phyloP scores from a whole-genome alignment of 1,284 basidiomycete genomes.

The Austroboletus niveus region DNA sequence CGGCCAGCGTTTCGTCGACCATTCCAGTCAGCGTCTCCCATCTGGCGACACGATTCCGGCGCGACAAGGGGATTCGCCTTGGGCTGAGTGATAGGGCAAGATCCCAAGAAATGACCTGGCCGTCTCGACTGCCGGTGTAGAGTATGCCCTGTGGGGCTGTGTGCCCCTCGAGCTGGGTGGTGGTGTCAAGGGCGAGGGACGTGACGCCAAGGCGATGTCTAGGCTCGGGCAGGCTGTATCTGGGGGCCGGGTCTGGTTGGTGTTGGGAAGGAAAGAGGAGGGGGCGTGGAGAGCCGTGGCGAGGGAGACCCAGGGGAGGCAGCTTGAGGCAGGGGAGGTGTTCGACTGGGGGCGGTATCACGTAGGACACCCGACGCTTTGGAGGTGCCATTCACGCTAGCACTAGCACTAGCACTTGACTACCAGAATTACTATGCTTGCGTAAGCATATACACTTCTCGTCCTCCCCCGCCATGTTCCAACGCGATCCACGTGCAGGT shows the following conservation, averaged over 20 bases:
- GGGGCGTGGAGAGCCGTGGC: slow-evolving; percentile 65
- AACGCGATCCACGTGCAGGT: slow-evolving; percentile 83
- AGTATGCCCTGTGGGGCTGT: slow-evolving; percentile 82
- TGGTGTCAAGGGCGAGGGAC: slow-evolving; percentile 82
- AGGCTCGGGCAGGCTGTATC: slow-evolving; percentile 64
- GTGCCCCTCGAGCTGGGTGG: slow-evolving; percentile 68
- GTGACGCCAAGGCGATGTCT: slow-evolving; percentile 87
- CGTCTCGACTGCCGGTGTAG: slow-evolving; percentile 92
- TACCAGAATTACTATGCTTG: slow-evolving; percentile 15
- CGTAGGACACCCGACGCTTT: slow-evolving; percentile 76
- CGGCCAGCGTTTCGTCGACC: slow-evolving; percentile 66
- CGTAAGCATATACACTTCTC: slow-evolving; percentile 23
- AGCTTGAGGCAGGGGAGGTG: slow-evolving; percentile 68
- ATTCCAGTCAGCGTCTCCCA: slow-evolving; percentile 83
- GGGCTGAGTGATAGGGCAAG: slow-evolving; percentile 66
- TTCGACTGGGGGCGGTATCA: slow-evolving; percentile 72
- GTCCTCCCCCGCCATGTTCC: slow-evolving; percentile 54
- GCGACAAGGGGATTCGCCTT: slow-evolving; percentile 29
- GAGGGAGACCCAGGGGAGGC: slow-evolving; percentile 59
- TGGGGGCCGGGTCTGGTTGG: slow-evolving; percentile 14
- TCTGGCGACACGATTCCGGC: slow-evolving; percentile 34
- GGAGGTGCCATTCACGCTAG: slow-evolving; percentile 39
- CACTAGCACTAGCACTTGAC: background rate
- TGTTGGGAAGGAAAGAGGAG: slow-evolving; percentile 51
- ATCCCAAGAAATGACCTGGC: slow-evolving; percentile 91